Evolutionary conservation across 1,284 basidiomycete species (phyloP).

Genomic region (Puccinia hordei): DNA sequence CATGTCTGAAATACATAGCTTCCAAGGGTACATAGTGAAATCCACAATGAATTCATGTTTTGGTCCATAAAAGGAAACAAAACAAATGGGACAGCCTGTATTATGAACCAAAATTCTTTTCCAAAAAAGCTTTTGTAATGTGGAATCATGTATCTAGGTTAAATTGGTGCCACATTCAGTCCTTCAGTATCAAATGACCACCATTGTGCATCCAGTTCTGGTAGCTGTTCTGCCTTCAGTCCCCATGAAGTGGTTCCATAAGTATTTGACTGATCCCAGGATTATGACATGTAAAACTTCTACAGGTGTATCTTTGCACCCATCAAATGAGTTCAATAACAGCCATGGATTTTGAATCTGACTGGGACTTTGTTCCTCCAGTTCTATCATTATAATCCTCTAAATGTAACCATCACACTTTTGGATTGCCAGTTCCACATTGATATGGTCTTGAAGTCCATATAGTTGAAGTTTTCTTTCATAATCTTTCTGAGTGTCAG

Average conservation of each 20-base stretch:
- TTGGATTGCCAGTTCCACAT: too few species aligned
- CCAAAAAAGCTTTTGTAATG: background rate
- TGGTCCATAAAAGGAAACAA: background rate
- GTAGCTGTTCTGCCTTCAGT: background rate
- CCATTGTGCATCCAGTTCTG: background rate
- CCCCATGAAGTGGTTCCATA: too few species aligned
- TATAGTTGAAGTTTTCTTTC: background rate
- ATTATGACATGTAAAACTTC: too few species aligned
- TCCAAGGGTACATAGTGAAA: background rate
- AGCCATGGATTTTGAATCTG: too few species aligned
- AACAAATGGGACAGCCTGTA: background rate
- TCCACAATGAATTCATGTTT: background rate
- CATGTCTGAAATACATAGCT: slow-evolving; percentile 51
- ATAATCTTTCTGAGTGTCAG: background rate
- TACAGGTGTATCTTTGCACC: too few species aligned
- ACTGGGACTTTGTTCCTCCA: too few species aligned
- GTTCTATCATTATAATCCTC: too few species aligned
- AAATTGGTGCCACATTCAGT: background rate
- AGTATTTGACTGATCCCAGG: too few species aligned
- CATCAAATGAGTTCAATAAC: too few species aligned
- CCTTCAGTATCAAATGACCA: background rate
- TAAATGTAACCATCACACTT: too few species aligned
- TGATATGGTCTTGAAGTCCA: too few species aligned
- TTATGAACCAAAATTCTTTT: background rate
- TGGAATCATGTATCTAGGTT: background rate